Conservation (phyloP, 208 protist species). For the Porcisia hertigi region DNA sequence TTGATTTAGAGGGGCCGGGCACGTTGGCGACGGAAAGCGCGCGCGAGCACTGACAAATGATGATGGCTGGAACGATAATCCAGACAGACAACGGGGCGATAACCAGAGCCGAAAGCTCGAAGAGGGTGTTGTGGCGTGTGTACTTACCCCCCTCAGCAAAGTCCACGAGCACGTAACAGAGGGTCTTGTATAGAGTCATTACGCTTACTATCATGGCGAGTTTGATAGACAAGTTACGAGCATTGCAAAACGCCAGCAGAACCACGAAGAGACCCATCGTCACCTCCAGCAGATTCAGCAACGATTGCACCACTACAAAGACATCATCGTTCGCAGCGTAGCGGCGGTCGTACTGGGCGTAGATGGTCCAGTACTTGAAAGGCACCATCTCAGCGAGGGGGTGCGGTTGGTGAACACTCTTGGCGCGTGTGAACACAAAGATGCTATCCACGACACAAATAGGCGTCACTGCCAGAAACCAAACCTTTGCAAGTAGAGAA, state of each 20-base stretch:
- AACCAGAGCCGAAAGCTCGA: slow-evolving; percentile 58
- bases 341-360: slow-evolving; percentile 71
- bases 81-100: slow-evolving; percentile 64
- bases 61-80: slow-evolving; percentile 55
- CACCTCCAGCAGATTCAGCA: slow-evolving; percentile 76
- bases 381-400: slow-evolving; percentile 49
- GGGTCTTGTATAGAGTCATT: slow-evolving; percentile 87
- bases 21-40: slow-evolving; percentile 20
- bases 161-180: slow-evolving; percentile 75
- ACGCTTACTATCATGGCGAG: slow-evolving; percentile 46
- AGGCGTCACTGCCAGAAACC: slow-evolving; percentile 57
- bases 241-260: slow-evolving; percentile 24
- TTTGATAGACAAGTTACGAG: slow-evolving; percentile 34
- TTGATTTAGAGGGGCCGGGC: background rate
- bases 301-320: slow-evolving; percentile 86
- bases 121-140: slow-evolving; percentile 62
- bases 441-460: slow-evolving; percentile 68
- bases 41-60: slow-evolving; percentile 48
- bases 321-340: slow-evolving; percentile 82
- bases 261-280: slow-evolving; percentile 49
- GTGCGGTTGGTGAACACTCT: slow-evolving; percentile 26
- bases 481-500: slow-evolving; percentile 54
- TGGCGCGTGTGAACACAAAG: slow-evolving; percentile 66
- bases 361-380: slow-evolving; percentile 68
- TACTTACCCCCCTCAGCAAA: slow-evolving; percentile 59